Evolutionary conservation across 1,284 basidiomycete species (phyloP), one percentile per base, ranked within the genome.

Genomic region (Filobasidium uniguttulatum): DNA sequence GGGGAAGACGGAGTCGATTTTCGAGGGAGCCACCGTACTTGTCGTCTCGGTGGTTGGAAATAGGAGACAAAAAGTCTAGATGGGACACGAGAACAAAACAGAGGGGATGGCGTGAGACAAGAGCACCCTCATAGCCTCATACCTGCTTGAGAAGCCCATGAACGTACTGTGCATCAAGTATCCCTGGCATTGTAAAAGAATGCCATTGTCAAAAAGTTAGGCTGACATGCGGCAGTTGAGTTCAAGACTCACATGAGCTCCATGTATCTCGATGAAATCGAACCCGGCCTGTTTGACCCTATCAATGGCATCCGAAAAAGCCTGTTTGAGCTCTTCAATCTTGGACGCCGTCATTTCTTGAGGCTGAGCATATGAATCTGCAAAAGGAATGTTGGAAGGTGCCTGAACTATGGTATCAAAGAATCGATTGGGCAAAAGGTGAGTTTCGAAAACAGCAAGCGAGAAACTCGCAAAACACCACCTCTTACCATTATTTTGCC

Each of bases 211-310:
- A n/a, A n/a, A n/a, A n/a, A n/a, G n/a, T n/a, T n/a, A n/a, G n/a
- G n/a, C n/a, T n/a, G n/a, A n/a, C n/a, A n/a, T n/a, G n/a, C n/a
- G n/a, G n/a, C n/a, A n/a, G n/a, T n/a, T n/a, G 31, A 4, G 5
- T 12, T n/a, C 28, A 12, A 17, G 17, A 36, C 52, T 48, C 26
- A 50, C 67, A 60, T 87, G 83, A 1, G 82, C 78, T 48, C 72
- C 76, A 64, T 86, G 84, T 19, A 86, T 64, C 60, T 91, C 85
- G 53, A 91, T 80, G 58, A 83, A 85, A 66, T 91, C 85, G 62
- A 79, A 85, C 25, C 82, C 83, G 35, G 74, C 71, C 57, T 71
- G 63, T 60, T 80, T 75, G 64, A 72, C 75, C 20, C 85, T 75
- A 46, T 77, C 72, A 2, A 78, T 72, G 2, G 85, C 78, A 15